Conservation (phyloP, 805 yeast genomes). For the Yarrowia sp. region DNA sequence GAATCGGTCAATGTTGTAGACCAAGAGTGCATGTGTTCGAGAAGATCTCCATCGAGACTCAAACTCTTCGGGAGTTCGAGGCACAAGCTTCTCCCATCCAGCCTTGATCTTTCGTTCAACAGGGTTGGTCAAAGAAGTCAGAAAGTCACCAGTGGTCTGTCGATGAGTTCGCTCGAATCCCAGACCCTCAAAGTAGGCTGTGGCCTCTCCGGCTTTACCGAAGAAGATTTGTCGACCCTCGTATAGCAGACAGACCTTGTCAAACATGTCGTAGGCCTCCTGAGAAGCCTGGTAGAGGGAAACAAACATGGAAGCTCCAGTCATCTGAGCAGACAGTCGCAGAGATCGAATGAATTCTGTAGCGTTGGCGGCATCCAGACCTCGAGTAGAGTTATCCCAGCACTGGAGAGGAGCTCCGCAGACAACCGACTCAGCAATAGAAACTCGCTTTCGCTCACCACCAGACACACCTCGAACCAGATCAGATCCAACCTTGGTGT, state of each 20-base stretch:
- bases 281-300: slow-evolving; percentile 70
- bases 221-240: slow-evolving; percentile 59
- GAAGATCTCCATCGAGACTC: slow-evolving; percentile 49
- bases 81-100: slow-evolving; percentile 51
- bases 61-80: slow-evolving; percentile 53
- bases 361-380: slow-evolving; percentile 68
- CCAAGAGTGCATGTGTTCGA: slow-evolving; percentile 42
- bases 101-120: slow-evolving; percentile 45
- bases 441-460: slow-evolving; percentile 70
- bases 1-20: slow-evolving; percentile 45
- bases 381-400: slow-evolving; percentile 70
- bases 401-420: slow-evolving; percentile 51
- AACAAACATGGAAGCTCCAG: slow-evolving; percentile 56
- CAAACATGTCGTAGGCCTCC: slow-evolving; percentile 58
- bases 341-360: slow-evolving; percentile 60
- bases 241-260: slow-evolving; percentile 57
- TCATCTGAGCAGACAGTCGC: slow-evolving; percentile 55
- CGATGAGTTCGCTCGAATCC: slow-evolving; percentile 56
- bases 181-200: slow-evolving; percentile 49
- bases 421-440: slow-evolving; percentile 56
- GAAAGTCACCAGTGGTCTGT: slow-evolving; percentile 58
- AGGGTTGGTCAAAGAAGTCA: slow-evolving; percentile 55
- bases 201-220: slow-evolving; percentile 52
- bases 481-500: slow-evolving; percentile 65
- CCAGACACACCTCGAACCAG: slow-evolving; percentile 68